Evolutionary conservation across 2,329 filamentous ascomycete genomes (phyloP).

Genomic region (Apiospora koreana): DNA sequence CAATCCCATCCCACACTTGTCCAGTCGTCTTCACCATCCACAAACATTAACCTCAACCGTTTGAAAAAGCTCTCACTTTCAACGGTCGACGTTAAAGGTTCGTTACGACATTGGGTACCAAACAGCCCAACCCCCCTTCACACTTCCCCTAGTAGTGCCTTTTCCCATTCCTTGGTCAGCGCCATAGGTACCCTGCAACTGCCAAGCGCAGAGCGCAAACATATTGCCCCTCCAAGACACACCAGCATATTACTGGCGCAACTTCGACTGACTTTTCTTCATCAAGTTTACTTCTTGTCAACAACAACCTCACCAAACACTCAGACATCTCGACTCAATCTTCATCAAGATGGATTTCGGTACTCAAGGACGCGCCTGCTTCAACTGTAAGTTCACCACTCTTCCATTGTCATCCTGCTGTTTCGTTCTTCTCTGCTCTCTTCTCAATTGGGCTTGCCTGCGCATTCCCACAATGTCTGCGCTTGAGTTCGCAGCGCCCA

Average conservation of each 20-base stretch:
- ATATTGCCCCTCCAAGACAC: background rate
- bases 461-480: background rate
- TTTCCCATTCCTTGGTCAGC: background rate
- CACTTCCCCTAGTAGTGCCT: background rate
- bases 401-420: background rate
- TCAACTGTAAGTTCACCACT: conserved; percentile 46
- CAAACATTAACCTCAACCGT: conserved; percentile 6
- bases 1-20: background rate
- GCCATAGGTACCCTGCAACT: background rate
- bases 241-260: background rate
- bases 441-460: background rate
- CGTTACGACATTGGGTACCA: background rate
- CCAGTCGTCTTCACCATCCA: conserved; percentile 1
- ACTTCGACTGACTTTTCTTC: conserved; percentile 7
- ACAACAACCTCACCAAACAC: conserved; percentile 3
- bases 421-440: background rate
- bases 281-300: conserved; percentile 8
- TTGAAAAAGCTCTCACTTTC: conserved; percentile 6
- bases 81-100: conserved; percentile 2
- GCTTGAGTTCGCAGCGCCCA: background rate
- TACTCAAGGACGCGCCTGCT: conserved; percentile 45
- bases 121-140: background rate
- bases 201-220: conserved; percentile 7
- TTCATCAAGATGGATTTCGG: conserved; percentile 45
- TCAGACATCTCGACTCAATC: conserved; percentile 10